Conservation (phyloP, 2,329 filamentous ascomycete species). For the Fusarium pseudoanthophilum region DNA sequence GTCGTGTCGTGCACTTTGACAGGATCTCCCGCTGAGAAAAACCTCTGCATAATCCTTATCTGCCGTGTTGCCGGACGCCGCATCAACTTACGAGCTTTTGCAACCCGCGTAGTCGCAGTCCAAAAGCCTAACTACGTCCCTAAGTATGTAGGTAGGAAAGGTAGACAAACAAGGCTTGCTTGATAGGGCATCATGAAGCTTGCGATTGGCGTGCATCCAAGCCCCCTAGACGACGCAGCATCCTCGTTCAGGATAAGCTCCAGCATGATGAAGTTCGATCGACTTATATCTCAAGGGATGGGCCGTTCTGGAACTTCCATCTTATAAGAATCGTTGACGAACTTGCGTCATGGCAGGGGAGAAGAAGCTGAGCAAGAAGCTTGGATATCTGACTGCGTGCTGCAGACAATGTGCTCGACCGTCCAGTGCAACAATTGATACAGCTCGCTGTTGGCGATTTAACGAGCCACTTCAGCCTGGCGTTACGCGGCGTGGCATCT, state of each 20-base stretch:
- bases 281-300: neutral
- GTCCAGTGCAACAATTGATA: neutral
- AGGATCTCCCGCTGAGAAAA: conserved; percentile 3
- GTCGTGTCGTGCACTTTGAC: conserved; percentile 3
- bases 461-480: conserved; percentile 12
- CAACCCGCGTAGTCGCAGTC: conserved; percentile 1
- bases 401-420: neutral
- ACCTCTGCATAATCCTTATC: conserved; percentile 15
- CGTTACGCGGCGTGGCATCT: conserved; percentile 20
- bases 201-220: conserved; percentile 27
- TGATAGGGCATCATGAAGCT: conserved; percentile 14
- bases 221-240: conserved; percentile 26
- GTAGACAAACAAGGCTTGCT: neutral
- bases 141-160: neutral
- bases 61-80: conserved; percentile 25
- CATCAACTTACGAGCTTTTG: conserved; percentile 2
- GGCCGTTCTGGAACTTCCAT: conserved; percentile 1
- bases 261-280: neutral
- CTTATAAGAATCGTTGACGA: conserved; percentile 16
- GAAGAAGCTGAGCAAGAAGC: neutral
- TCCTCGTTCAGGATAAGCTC: conserved; percentile 22
- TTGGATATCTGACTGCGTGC: neutral
- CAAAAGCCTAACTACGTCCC: conserved; percentile 1
- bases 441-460: conserved; percentile 21
- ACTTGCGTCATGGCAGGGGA: conserved; percentile 12